Conservation (phyloP, 2,329 filamentous ascomycete genomes). For the Cladophialophora yegresii region DNA sequence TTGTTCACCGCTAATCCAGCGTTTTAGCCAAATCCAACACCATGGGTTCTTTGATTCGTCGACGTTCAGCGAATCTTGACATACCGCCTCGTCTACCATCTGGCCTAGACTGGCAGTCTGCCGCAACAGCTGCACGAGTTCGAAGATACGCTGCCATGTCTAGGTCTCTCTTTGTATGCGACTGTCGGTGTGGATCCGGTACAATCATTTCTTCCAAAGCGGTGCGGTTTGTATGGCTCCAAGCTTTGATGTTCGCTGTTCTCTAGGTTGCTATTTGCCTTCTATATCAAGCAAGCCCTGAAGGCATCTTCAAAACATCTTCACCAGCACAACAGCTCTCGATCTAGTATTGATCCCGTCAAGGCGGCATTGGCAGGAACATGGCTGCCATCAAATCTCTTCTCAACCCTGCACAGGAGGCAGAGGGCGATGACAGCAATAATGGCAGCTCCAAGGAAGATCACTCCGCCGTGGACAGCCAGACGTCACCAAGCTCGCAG, state of each 20-base stretch:
- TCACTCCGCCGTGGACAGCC: slow-evolving; percentile 20
- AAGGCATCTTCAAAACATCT: slow-evolving; percentile 9
- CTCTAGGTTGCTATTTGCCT: slow-evolving; percentile 25
- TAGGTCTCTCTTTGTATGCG: slow-evolving; percentile 7
- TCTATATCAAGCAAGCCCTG: slow-evolving; percentile 17
- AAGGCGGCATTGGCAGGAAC: not conserved
- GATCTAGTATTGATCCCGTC: not conserved
- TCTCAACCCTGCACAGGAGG: slow-evolving; percentile 33
- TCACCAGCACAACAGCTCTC: not conserved
- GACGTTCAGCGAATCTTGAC: slow-evolving; percentile 12
- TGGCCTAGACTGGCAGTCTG: slow-evolving; percentile 27
- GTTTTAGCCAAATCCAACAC: slow-evolving; percentile 14
- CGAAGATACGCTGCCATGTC: slow-evolving; percentile 14
- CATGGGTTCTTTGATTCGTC: slow-evolving; percentile 26
- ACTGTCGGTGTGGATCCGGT: slow-evolving; percentile 11
- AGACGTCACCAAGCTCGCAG: slow-evolving; percentile 16
- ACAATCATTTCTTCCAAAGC: slow-evolving; percentile 4
- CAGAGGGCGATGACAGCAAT: slow-evolving; percentile 23
- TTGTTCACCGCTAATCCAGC: slow-evolving; percentile 29
- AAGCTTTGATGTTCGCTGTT: slow-evolving; percentile 20
- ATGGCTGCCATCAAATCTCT: slow-evolving; percentile 35
- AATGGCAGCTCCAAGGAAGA: slow-evolving; percentile 27
- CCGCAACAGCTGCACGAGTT: slow-evolving; percentile 22
- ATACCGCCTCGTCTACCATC: slow-evolving; percentile 19
- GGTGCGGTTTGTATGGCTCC: slow-evolving; percentile 3